Evolutionary conservation across 1,284 basidiomycete genomes (phyloP), one percentile per base, ranked within the genome.

Genomic region (Apiotrichum brassicae): DNA sequence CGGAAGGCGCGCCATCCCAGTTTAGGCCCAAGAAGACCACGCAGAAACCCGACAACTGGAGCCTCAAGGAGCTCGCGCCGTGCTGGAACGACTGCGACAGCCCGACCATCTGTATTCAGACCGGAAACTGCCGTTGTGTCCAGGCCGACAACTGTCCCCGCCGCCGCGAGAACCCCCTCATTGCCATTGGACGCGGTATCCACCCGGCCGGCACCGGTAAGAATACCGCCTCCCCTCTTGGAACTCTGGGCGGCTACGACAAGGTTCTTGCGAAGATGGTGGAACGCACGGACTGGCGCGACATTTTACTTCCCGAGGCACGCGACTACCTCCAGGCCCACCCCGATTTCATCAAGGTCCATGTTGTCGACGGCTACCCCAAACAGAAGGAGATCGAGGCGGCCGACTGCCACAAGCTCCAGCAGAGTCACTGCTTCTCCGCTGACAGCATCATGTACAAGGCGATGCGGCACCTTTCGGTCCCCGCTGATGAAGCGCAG

Each of bases 71-170:
- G 20, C 51, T 72, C 3, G 67, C 65, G 6, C 51, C 68, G 11
- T 74, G 73, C 57, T 71, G 66, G 63, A 74, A 74, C 58, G 65
- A 72, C 49, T 74, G 73, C 50, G 53, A 58, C 41, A 63, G 61
- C 38, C 73, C 73, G 13, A 60, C 65, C 4, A 59, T 72, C 28
- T 74, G 73, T 49, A 62, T 74, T n/a, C 65, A 73, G 52, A 72
- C 69, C 1, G 71, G 71, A 1, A 53, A 62, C 26, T 74, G 73
- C 51, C 66, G 69, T 25, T 74, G 73, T 39, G 68, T 74, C 8
- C 62, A 62, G 41, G 62, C 70, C 4, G 70, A 72, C 48, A 56
- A 61, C 23, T 73, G 71, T 56, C 57, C 62, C 7, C 50, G 59
- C 4, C 55, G 57, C 14, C 61, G 64, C 1, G 60, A 62, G 20